Evolutionary conservation across 1,284 basidiomycete species (phyloP), one percentile per base, ranked within the genome.

Genomic region (Leucoagaricus sp.): DNA sequence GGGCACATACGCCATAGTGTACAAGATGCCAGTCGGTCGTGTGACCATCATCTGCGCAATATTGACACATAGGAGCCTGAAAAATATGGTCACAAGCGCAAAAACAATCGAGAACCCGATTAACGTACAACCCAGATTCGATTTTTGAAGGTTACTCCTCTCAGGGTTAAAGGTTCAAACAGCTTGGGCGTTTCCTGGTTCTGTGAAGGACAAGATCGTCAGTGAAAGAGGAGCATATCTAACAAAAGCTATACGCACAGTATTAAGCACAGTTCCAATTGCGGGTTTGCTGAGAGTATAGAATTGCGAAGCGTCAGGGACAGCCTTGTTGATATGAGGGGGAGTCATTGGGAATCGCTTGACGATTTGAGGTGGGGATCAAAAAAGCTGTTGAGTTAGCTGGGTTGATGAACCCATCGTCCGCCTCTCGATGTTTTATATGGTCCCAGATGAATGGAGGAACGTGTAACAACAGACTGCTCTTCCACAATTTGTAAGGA

Each of bases 1-100:
- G 34, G 57, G 40, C 34, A 74, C 79, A 53, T 60, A 82, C 81
- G n/a, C 84, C 85, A 33, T 86, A 77, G 67, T 93, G 90, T 21
- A 91, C 87, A 10, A 93, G 71, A 70, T 94, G 91, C 85, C 86
- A 91, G 63, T 91, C 86, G 0, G 90, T 89, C 21, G 83, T 81
- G 68, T 86, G 81, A 6, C 92, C 86, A 60, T 87, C 72, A 41
- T 89, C 80, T 3, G 86, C 78, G 47, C 85, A 88, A 72, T 93
- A 93, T 64, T 87, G 85, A 68, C 89, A 91, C 86, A 91, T 88
- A 1, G 88, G 87, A 15, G 87, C 77, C 83, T 84, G 58, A 73
- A 77, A 44, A 19, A 19, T 15, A 28, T 6, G 9, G 3, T 29
- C 6, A 38, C 13, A 5, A 3, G 12, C 29, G 26, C 15, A 15